Evolutionary conservation across 1,284 basidiomycete species (phyloP).

Genomic region (Heterobasidion annosum): DNA sequence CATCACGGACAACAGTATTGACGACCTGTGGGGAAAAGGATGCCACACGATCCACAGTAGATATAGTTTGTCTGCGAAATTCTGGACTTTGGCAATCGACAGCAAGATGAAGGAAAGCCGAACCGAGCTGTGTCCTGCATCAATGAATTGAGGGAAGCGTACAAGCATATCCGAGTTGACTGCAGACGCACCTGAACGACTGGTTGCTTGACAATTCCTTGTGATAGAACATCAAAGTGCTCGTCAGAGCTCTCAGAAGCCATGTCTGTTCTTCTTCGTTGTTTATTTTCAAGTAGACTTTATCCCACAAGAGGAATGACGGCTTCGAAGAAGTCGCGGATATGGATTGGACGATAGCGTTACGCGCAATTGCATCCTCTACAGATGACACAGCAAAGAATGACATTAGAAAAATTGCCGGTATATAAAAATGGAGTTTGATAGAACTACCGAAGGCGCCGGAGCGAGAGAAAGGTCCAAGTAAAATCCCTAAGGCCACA

Average conservation of each 20-base stretch:
- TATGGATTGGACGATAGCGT: constrained; percentile 33
- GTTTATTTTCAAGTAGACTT: constrained; percentile 69
- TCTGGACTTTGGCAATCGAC: constrained; percentile 46
- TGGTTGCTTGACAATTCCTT: constrained; percentile 48
- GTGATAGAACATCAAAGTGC: constrained; percentile 40
- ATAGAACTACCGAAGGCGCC: constrained; percentile 40
- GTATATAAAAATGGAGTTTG: constrained; percentile 6
- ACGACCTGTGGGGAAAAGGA: constrained; percentile 33
- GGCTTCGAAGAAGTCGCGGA: constrained; percentile 53
- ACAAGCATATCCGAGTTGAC: constrained; percentile 13
- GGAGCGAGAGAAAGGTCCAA: constrained; percentile 50
- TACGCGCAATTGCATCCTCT: constrained; percentile 29
- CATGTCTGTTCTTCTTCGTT: constrained; percentile 66
- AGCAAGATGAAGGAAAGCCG: constrained; percentile 59
- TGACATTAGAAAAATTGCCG: constrained; percentile 7
- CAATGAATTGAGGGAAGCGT: constrained; percentile 2
- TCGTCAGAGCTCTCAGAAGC: constrained; percentile 65
- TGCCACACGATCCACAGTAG: constrained; percentile 29
- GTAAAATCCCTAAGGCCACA: constrained; percentile 59
- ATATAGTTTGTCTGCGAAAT: constrained; percentile 40
- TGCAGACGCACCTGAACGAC: constrained; percentile 34
- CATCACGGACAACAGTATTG: constrained; percentile 46
- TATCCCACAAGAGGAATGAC: constrained; percentile 82
- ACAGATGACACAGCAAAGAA: constrained; percentile 3
- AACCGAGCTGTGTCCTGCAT: constrained; percentile 51